These are phyloP conservation scores for Microstroma glucosiphilum DNA, from an alignment of 1,284 basidiomycete genomes.

Conservation along the genomic window DNA sequence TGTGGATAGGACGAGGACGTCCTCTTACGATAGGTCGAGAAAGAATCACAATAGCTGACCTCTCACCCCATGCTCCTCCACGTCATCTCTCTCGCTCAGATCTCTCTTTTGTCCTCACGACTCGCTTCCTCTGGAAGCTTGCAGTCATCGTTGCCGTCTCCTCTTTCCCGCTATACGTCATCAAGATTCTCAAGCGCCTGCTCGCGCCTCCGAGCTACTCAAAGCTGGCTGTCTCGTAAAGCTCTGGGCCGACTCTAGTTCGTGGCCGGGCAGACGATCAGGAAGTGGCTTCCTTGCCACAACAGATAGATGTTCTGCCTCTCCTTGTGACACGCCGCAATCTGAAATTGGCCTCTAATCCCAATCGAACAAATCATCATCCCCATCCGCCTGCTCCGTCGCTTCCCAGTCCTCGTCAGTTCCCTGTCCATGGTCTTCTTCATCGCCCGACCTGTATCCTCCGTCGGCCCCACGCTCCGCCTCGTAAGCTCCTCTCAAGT, in stretches of 20 bases:
- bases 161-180: slow-evolving; percentile 80
- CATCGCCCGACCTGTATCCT: not conserved
- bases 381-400: not conserved
- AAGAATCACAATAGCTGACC: not conserved
- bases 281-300: too few relatives aligned
- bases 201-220: slow-evolving; percentile 89
- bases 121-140: slow-evolving; percentile 84
- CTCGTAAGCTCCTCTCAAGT: slow-evolving; percentile 7
- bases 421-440: not conserved
- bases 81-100: slow-evolving; percentile 57
- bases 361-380: slow-evolving; percentile 5
- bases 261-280: too few relatives aligned
- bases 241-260: too few relatives aligned
- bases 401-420: not conserved
- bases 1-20: not conserved
- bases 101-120: slow-evolving; percentile 80
- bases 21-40: too few relatives aligned
- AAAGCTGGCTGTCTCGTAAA: slow-evolving; percentile 58
- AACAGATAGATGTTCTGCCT: too few relatives aligned
- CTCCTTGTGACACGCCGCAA: too few relatives aligned
- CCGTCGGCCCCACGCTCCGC: slow-evolving; percentile 1
- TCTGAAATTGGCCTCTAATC: too few relatives aligned
- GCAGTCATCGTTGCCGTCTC: slow-evolving; percentile 80
- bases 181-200: slow-evolving; percentile 77
- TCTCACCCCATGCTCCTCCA: not conserved